A percentile compares a stretch with the other conserved stretches of the same genome.
These are phyloP conservation scores for Colletotrichum tropicale DNA, from an alignment of 2,329 filamentous ascomycete species.

Conservation along the genomic window DNA sequence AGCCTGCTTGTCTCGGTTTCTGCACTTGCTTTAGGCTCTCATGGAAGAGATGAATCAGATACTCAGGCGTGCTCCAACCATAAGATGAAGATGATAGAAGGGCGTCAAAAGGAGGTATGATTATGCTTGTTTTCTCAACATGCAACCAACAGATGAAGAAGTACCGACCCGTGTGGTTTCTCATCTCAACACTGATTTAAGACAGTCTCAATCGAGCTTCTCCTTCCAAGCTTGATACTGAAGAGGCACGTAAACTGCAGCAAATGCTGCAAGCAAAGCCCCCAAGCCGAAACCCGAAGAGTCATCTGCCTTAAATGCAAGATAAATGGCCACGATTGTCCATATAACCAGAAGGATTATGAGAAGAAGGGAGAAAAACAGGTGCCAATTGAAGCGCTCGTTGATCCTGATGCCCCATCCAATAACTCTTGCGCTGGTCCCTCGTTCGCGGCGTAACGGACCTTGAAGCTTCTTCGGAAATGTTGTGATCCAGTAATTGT, in stretches of 20 bases:
- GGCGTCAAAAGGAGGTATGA: background rate
- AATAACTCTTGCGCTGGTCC: background rate
- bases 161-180: background rate
- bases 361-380: background rate
- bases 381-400: background rate
- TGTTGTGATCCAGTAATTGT: background rate
- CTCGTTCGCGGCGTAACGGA: background rate
- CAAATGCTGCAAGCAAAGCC: background rate
- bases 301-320: background rate
- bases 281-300: background rate
- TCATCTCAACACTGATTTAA: background rate
- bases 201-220: background rate
- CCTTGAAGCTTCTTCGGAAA: background rate
- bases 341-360: background rate
- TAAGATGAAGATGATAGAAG: background rate
- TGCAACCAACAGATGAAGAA: background rate
- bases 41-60: background rate
- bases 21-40: background rate
- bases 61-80: background rate
- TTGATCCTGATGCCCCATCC: background rate
- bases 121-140: too few species aligned
- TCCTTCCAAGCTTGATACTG: conserved; percentile 9
- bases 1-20: background rate
- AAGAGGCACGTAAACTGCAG: background rate
- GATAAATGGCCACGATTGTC: background rate